Conservation (phyloP, 805 yeast species). For the Candida namnaoensis region DNA sequence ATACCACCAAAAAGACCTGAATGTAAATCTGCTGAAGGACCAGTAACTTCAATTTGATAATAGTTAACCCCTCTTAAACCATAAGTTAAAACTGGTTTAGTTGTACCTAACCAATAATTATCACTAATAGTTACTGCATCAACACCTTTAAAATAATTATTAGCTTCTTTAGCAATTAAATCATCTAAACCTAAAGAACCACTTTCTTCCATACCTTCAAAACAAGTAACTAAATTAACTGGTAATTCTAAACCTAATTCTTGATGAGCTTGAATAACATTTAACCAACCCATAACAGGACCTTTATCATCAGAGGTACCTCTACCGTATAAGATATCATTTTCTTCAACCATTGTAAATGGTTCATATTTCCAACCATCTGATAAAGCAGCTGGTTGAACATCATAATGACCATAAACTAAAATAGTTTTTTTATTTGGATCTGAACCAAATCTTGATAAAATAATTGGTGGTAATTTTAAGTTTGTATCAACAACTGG, state of each 20-base stretch:
- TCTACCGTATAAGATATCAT: constrained; percentile 74
- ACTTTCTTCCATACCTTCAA: constrained; percentile 99
- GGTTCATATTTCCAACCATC: constrained; percentile 98
- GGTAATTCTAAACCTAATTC: constrained; percentile 83
- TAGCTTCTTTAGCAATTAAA: constrained; percentile 73
- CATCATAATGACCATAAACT: constrained; percentile 96
- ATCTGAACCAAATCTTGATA: constrained; percentile 79
- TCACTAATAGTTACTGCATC: constrained; percentile 95
- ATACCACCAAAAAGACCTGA: constrained; percentile 97
- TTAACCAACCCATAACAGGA: constrained; percentile 96
- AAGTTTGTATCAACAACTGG: constrained; percentile 63
- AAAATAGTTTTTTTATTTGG: constrained; percentile 81
- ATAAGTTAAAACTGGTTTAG: constrained; percentile 93
- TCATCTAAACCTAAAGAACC: constrained; percentile 90
- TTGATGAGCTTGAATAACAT: constrained; percentile 83
- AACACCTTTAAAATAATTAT: constrained; percentile 72
- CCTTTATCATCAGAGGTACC: constrained; percentile 98
- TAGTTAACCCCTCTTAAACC: constrained; percentile 96
- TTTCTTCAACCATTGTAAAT: constrained; percentile 62
- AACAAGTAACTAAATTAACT: constrained; percentile 85
- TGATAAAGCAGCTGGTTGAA: constrained; percentile 86
- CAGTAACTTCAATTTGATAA: constrained; percentile 72
- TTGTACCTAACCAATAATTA: constrained; percentile 98
- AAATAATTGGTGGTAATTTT: constrained; percentile 89
- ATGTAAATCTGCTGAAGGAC: constrained; percentile 97